Conservation (phyloP, 2,329 filamentous ascomycete species). For the Aureobasidium sp. region DNA sequence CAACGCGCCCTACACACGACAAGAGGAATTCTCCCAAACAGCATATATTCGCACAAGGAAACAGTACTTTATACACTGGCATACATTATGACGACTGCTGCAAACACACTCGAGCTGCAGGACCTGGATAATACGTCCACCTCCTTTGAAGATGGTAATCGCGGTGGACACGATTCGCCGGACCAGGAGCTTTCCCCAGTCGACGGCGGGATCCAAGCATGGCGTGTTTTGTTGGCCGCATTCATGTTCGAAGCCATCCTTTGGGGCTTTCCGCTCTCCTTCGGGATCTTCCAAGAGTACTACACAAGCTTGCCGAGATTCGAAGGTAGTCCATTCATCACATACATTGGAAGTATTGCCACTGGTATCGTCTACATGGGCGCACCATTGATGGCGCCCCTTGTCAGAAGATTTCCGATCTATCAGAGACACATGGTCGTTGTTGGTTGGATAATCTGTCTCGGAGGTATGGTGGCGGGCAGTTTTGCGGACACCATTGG, state of each 20-base stretch:
- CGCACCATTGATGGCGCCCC: constrained; percentile 54
- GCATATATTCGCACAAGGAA: no score
- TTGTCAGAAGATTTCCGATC: constrained; percentile 44
- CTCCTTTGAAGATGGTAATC: no score
- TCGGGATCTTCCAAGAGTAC: constrained; percentile 76
- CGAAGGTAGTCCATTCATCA: constrained; percentile 56
- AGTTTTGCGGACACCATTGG: constrained; percentile 57
- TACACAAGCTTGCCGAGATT: constrained; percentile 70
- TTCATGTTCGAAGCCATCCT: constrained; percentile 61
- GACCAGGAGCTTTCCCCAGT: no score
- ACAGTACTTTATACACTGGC: no score
- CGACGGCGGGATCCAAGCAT: constrained; percentile 30
- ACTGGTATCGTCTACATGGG: constrained; percentile 63
- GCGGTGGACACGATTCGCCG: no score
- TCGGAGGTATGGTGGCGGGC: constrained; percentile 29
- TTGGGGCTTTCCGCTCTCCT: constrained; percentile 73
- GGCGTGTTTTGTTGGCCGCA: constrained; percentile 28
- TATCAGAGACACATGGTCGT: constrained; percentile 52
- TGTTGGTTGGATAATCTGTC: constrained; percentile 40
- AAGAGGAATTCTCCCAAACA: no score
- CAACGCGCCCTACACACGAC: no score
- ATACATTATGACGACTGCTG: no score
- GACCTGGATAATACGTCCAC: no score
- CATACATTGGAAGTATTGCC: constrained; percentile 70
- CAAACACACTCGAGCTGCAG: no score